Percentiles rank a stretch among this genome's conserved stretches.
Conservation (phyloP, 371 early-diverging fungal species). For the Mucor sp. region DNA sequence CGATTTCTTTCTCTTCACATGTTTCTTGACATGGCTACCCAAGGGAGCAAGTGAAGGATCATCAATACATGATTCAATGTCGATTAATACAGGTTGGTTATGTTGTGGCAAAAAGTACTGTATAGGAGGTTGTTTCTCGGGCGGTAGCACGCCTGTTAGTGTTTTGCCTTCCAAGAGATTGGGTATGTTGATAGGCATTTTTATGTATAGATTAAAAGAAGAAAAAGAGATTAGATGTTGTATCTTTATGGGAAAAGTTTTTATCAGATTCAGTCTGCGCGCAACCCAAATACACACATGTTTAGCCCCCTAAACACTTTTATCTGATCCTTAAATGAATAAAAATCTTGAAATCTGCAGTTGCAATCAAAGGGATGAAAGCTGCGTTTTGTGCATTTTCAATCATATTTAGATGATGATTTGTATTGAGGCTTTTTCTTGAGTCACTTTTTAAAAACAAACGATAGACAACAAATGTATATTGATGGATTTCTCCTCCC, state of each 20-base stretch:
- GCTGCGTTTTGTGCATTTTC: background rate
- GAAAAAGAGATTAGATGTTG: slow-evolving; percentile 2
- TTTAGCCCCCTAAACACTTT: background rate
- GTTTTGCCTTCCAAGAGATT: slow-evolving; percentile 35
- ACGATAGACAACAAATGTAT: background rate
- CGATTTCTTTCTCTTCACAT: background rate
- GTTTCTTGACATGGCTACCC: slow-evolving; percentile 47
- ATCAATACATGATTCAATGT: slow-evolving; percentile 67
- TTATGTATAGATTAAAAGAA: background rate
- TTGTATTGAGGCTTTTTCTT: background rate
- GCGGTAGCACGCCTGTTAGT: slow-evolving; percentile 41
- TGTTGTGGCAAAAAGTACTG: slow-evolving; percentile 23
- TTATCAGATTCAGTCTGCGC: slow-evolving; percentile 14
- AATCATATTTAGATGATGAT: background rate
- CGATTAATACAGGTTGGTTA: slow-evolving; percentile 29
- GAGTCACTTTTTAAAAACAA: background rate
- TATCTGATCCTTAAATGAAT: slow-evolving; percentile 6
- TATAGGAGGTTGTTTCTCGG: slow-evolving; percentile 30
- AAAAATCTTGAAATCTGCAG: background rate
- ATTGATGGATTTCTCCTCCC: background rate
- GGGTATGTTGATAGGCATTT: slow-evolving; percentile 15
- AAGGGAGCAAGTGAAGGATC: slow-evolving; percentile 60
- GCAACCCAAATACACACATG: slow-evolving; percentile 2
- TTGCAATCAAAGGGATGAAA: background rate
- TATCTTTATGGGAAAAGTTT: background rate